A percentile compares a stretch with the other conserved stretches of the same genome.
These are phyloP conservation scores for Mucor plumbeus DNA, from an alignment of 371 early-diverging fungal species.

Conservation along the genomic window DNA sequence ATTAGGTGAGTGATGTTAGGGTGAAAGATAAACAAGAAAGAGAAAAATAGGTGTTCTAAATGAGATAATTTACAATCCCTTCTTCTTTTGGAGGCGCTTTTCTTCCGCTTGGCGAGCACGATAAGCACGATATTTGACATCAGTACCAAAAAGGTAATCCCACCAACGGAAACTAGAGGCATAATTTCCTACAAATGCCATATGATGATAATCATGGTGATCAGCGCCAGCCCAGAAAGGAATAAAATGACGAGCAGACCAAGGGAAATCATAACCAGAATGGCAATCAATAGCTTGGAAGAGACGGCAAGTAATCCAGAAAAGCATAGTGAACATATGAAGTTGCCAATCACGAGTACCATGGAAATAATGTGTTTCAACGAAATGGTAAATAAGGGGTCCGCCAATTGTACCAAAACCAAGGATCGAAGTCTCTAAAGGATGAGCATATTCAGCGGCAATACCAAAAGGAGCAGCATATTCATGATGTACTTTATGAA, in stretches of 20 bases:
- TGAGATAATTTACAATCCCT: constrained; percentile 3
- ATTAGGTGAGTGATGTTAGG: not conserved
- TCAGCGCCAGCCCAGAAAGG: constrained; percentile 88
- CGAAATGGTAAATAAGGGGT: constrained; percentile 76
- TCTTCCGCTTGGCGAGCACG: constrained; percentile 52
- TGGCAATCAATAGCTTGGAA: constrained; percentile 93
- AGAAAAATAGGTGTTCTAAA: not conserved
- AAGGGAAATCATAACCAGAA: constrained; percentile 96
- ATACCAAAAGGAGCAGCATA: constrained; percentile 92
- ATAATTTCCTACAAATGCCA: constrained; percentile 85
- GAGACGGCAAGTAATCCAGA: constrained; percentile 82
- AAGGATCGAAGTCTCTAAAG: constrained; percentile 78
- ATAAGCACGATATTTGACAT: constrained; percentile 75
- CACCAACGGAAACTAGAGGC: constrained; percentile 83
- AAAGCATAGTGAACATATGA: constrained; percentile 80
- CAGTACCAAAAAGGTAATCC: constrained; percentile 86
- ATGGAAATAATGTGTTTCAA: constrained; percentile 46
- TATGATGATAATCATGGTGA: constrained; percentile 88
- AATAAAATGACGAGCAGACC: constrained; percentile 78
- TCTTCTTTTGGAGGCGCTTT: constrained; percentile 41
- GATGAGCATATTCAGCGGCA: constrained; percentile 89
- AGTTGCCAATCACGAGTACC: constrained; percentile 61
- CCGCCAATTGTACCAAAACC: constrained; percentile 81
- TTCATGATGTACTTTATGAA: constrained; percentile 96
- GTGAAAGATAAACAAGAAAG: not conserved